Evolutionary conservation across 176 grass and related monocot genomes (phyloP), one percentile per base, ranked within the genome.

Genomic region (Pharus latifolius): DNA sequence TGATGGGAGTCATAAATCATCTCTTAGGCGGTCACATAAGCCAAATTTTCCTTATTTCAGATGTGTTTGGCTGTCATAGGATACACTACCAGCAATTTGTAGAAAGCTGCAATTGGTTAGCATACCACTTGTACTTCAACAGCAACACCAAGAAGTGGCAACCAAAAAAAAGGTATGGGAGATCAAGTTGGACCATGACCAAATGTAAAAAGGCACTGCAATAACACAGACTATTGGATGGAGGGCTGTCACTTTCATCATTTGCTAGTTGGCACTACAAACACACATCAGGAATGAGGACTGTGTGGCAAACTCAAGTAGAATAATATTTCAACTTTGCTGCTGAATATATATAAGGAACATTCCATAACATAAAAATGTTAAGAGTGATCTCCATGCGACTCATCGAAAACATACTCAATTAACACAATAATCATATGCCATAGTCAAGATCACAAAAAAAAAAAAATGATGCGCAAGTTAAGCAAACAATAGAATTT

Each of bases 401-500:
- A 38, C 6, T 5, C 8, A 5, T 38, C 35, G 9, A 9, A 38
- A 38, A 38, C 8, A 4, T 38, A 38, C 35, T 38, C 35, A 38
- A 38, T 4, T 9, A 38, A 38, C 35, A 38, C 35, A 38, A 38
- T 5, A 9, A 38, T 38, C 8, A 38, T 38, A 38, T 38, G 6
- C n/a, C n/a, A n/a, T n/a, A n/a, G n/a, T n/a, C 38, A 85, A 56
- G 63, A 85, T 73, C 79, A 79, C 26, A 53, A 61, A 80, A 80
- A 22, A 11, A 68, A 28, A 45, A 58, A 48, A 23, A 47, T 8
- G 31, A 47, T 49, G 22, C 47, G 5, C 63, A 85, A 37, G 19
- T n/a, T n/a, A n/a, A n/a, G n/a, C n/a, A n/a, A n/a, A n/a, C n/a
- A n/a, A n/a, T n/a, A n/a, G n/a, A n/a, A n/a, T n/a, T n/a, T n/a